Conservation (phyloP, 202 grass and related monocot genomes). For the Schoenoplectus triqueter region DNA sequence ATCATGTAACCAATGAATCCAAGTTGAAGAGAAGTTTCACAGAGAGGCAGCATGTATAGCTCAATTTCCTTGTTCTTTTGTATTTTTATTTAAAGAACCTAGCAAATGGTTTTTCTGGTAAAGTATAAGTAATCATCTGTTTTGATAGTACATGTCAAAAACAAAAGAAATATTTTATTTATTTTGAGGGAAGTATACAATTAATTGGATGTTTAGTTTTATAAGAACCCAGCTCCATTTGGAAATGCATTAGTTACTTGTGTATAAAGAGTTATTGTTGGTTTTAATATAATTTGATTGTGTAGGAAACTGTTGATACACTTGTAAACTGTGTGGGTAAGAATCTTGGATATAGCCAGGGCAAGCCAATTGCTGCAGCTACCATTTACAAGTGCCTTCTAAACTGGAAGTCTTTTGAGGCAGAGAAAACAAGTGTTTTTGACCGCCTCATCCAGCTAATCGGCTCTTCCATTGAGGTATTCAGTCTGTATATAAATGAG, state of each 20-base stretch:
- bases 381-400: conserved; percentile 99
- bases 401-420: conserved; percentile 99
- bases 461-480: conserved; percentile 96
- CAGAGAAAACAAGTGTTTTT: conserved; percentile 96
- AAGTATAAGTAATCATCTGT: neutral
- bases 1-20: conserved; percentile 58
- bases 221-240: conserved; percentile 1
- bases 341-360: conserved; percentile 89
- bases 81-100: neutral
- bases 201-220: neutral
- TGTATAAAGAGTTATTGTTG: conserved; percentile 16
- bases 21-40: conserved; percentile 63
- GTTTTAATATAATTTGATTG: conserved; percentile 42
- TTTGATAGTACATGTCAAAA: neutral
- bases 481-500: neutral
- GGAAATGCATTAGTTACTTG: conserved; percentile 14
- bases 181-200: neutral
- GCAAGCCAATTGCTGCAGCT: conserved; percentile 89
- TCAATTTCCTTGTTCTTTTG: neutral
- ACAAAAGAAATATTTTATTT: neutral
- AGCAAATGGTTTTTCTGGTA: neutral
- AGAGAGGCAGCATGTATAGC: conserved; percentile 72
- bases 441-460: conserved; percentile 98
- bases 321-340: conserved; percentile 77
- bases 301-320: conserved; percentile 89